These are phyloP conservation scores for Fusarium sp. DNA, from an alignment of 2,329 filamentous ascomycete genomes.

Conservation along the genomic window DNA sequence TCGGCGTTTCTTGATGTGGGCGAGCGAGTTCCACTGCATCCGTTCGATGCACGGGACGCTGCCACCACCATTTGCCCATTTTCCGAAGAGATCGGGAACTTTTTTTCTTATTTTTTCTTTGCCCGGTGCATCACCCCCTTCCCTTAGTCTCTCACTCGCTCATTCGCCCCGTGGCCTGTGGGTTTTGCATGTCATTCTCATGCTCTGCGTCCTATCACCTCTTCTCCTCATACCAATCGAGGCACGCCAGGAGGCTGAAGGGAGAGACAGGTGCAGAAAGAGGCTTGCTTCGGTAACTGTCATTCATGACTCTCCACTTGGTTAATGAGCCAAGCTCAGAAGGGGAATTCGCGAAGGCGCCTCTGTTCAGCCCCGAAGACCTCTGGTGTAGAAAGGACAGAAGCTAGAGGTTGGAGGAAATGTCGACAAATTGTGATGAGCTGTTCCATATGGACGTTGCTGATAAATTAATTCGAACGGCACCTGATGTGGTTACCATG, in stretches of 20 bases:
- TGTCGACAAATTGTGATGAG: slow-evolving; percentile 12
- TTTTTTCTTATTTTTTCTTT: slow-evolving; percentile 10
- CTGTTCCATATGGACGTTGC: neutral
- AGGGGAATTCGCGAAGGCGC: slow-evolving; percentile 23
- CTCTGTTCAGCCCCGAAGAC: neutral
- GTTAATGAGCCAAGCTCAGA: slow-evolving; percentile 12
- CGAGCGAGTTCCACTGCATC: slow-evolving; percentile 38
- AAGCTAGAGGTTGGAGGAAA: neutral
- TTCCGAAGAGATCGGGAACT: slow-evolving; percentile 35
- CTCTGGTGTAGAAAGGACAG: neutral
- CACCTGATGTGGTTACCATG: neutral
- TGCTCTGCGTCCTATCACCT: neutral
- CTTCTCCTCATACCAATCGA: slow-evolving; percentile 8
- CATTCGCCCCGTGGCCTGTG: neutral
- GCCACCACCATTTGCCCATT: slow-evolving; percentile 22
- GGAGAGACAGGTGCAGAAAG: slow-evolving; percentile 10
- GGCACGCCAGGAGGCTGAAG: slow-evolving; percentile 8
- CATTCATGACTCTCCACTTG: slow-evolving; percentile 8
- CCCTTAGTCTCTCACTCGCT: neutral
- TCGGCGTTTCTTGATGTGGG: slow-evolving; percentile 40
- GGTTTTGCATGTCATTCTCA: slow-evolving; percentile 11
- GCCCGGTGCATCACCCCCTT: neutral
- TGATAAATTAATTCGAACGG: neutral
- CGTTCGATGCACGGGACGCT: slow-evolving; percentile 30
- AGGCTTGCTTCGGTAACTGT: slow-evolving; percentile 26